Evolutionary conservation across 108 stramenopile genomes (phyloP).

Genomic region (Nannochloropsis gaditana): DNA sequence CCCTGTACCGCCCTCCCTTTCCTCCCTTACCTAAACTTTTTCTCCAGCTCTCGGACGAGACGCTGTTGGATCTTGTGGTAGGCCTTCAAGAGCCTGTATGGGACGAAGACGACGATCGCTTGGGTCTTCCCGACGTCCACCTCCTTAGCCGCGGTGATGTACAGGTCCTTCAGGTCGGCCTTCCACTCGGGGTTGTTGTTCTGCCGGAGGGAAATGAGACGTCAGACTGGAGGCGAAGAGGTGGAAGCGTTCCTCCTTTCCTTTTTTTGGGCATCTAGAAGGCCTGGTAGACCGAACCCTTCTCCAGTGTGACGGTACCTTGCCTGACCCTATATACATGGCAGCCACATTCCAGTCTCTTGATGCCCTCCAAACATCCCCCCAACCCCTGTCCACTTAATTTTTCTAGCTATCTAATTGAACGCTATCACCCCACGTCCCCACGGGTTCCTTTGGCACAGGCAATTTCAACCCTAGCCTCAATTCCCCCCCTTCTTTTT

Average conservation of each 20-base stretch:
- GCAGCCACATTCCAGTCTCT: background rate
- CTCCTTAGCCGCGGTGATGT: slow-evolving; percentile 97
- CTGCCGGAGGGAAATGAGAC: background rate
- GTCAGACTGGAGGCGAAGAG: background rate
- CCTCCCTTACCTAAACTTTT: slow-evolving; percentile 79
- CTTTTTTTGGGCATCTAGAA: background rate
- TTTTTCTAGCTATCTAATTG: no score
- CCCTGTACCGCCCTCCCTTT: background rate
- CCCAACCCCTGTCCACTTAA: no score
- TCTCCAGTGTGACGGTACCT: background rate
- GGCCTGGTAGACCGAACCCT: background rate
- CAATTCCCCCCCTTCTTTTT: no score
- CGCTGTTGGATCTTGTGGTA: slow-evolving; percentile 94
- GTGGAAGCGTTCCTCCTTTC: background rate
- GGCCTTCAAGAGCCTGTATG: slow-evolving; percentile 84
- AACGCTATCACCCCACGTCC: no score
- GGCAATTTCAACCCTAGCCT: no score
- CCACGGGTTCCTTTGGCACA: no score
- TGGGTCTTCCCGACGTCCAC: slow-evolving; percentile 63
- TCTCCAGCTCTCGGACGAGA: slow-evolving; percentile 97
- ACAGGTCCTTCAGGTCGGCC: slow-evolving; percentile 70
- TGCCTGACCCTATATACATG: background rate
- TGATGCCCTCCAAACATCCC: background rate
- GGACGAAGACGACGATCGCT: slow-evolving; percentile 95
- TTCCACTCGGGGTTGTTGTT: slow-evolving; percentile 73